Percentiles rank a stretch among this genome's conserved stretches.
These are phyloP conservation scores for Perkinsus olseni DNA, from an alignment of 169 alveolate species.

Conservation along the genomic window DNA sequence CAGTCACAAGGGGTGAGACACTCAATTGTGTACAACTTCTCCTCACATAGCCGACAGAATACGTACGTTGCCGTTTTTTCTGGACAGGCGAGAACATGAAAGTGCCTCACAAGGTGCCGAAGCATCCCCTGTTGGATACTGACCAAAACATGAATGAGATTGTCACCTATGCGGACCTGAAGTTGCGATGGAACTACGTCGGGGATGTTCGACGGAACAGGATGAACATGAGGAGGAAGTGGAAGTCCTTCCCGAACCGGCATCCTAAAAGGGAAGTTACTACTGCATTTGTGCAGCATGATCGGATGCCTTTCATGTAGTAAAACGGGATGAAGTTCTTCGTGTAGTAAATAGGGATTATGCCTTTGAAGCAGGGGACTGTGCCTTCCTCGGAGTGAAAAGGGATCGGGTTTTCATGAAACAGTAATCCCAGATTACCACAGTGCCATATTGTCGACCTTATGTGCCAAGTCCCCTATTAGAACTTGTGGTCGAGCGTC, in stretches of 20 bases:
- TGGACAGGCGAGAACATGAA: background rate
- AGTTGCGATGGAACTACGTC: background rate
- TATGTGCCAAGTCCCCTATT: no score
- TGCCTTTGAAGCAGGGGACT: no score
- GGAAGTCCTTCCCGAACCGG: background rate
- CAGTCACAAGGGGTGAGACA: no score
- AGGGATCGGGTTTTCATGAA: no score
- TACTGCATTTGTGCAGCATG: no score
- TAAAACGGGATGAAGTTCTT: background rate
- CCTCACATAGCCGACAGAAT: no score
- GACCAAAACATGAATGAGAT: conserved; percentile 3
- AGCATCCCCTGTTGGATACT: background rate
- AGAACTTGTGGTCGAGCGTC: no score
- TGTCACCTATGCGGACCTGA: conserved; percentile 1
- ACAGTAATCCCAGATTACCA: no score
- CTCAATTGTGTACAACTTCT: no score
- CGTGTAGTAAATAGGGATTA: background rate
- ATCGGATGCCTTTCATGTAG: background rate
- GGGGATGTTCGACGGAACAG: background rate
- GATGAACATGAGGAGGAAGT: background rate
- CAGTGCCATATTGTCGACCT: no score
- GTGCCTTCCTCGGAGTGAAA: no score
- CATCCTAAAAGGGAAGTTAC: background rate
- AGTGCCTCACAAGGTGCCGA: background rate
- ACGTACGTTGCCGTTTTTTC: no score